Evolutionary conservation across 257 asterid genomes (phyloP).

Genomic region (Marsdenia floribunda): DNA sequence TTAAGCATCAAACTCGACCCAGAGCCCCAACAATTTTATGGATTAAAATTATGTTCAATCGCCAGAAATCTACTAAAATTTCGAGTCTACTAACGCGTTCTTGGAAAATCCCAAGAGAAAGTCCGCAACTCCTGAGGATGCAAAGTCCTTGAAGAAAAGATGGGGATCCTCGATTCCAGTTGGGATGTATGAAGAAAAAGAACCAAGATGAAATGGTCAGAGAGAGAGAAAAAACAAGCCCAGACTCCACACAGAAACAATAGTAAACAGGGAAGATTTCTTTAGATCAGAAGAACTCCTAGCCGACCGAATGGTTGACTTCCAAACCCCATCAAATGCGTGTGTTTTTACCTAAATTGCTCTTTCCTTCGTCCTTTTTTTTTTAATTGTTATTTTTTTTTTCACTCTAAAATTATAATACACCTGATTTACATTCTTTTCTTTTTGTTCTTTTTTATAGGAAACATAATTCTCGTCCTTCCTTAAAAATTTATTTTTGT

Average conservation of each 20-base stretch:
- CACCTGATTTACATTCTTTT: no score
- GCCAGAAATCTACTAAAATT: background rate
- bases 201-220: background rate
- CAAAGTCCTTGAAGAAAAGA: background rate
- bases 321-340: background rate
- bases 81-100: background rate
- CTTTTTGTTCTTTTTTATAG: background rate
- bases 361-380: background rate
- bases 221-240: background rate
- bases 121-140: background rate
- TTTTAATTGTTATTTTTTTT: background rate
- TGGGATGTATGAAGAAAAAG: background rate
- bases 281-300: constrained; percentile 9
- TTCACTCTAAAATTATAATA: no score
- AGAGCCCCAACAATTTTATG: constrained; percentile 16
- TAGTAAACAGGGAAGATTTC: background rate
- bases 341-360: background rate
- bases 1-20: background rate
- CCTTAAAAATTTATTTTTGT: no score
- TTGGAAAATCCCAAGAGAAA: background rate
- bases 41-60: background rate
- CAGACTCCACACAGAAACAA: background rate
- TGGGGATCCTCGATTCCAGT: background rate
- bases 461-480: no score
- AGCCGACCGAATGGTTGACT: constrained; percentile 14